A percentile compares a stretch with the other conserved stretches of the same genome.
These are phyloP conservation scores for Xylariales sp. DNA, from an alignment of 2,329 filamentous ascomycete species.

Conservation along the genomic window DNA sequence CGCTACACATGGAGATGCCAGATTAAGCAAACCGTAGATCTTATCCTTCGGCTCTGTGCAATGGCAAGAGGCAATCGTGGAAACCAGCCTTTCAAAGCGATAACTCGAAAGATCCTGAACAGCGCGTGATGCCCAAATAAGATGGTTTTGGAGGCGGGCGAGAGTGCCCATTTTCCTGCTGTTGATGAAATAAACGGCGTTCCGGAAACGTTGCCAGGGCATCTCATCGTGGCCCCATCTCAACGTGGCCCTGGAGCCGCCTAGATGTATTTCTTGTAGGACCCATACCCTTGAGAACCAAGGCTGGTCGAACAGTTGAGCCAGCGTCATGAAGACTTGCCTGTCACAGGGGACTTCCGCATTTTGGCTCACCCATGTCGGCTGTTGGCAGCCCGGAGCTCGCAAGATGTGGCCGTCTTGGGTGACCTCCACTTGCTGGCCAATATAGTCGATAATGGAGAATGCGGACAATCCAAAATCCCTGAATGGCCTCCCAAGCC, in stretches of 20 bases:
- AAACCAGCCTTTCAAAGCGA: too few relatives aligned
- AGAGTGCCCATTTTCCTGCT: too few relatives aligned
- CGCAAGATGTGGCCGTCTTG: not conserved
- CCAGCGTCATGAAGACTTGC: not conserved
- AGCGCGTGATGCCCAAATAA: too few relatives aligned
- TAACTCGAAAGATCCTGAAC: too few relatives aligned
- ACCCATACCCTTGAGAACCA: conserved; percentile 14
- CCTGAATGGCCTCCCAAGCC: conserved; percentile 12
- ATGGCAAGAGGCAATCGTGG: not conserved
- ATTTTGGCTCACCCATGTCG: not conserved
- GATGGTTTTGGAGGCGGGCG: too few relatives aligned
- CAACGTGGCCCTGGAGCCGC: conserved; percentile 7
- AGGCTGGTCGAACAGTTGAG: not conserved
- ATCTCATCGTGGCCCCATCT: conserved; percentile 13
- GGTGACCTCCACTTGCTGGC: not conserved
- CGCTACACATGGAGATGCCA: not conserved
- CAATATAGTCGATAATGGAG: not conserved
- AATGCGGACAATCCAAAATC: not conserved
- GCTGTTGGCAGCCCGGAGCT: too few relatives aligned
- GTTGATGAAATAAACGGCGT: not conserved
- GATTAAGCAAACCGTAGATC: not conserved
- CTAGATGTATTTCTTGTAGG: conserved; percentile 15
- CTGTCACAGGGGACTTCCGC: not conserved
- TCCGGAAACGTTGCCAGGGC: conserved; percentile 4
- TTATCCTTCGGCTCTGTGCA: not conserved